Evolutionary conservation across 192 early-diverging fungal genomes (phyloP).

Genomic region (Backusella morwellensis): DNA sequence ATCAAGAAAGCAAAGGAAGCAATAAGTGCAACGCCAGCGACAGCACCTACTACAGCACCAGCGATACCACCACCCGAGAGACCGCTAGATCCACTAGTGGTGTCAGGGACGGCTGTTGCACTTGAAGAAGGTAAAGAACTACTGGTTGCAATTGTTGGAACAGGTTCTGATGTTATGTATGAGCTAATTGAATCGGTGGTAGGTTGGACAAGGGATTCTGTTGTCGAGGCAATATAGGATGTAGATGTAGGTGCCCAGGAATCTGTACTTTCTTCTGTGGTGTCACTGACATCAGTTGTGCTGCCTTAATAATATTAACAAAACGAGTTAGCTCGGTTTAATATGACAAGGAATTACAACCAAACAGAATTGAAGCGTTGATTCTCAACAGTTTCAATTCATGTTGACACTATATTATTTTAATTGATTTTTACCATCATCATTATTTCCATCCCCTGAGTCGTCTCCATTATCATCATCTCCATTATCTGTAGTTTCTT

Average conservation of each 20-base stretch:
- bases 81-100: neutral
- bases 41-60: neutral
- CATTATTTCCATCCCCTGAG: neutral
- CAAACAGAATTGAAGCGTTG: neutral
- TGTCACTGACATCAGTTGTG: neutral
- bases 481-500: no score
- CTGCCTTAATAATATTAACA: neutral
- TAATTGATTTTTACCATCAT: neutral
- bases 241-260: neutral
- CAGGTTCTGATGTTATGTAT: neutral
- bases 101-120: neutral
- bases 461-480: no score
- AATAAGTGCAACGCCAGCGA: neutral
- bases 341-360: neutral
- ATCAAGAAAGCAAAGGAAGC: neutral
- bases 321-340: neutral
- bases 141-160: neutral
- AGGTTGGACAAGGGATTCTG: neutral
- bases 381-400: neutral
- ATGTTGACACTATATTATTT: neutral
- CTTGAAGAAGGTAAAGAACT: neutral
- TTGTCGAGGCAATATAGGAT: neutral
- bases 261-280: neutral
- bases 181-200: neutral
- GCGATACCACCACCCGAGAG: neutral